Base-by-base conservation (phyloP, 805 yeast species). In the Sugiyamaella chiloensis region DNA sequence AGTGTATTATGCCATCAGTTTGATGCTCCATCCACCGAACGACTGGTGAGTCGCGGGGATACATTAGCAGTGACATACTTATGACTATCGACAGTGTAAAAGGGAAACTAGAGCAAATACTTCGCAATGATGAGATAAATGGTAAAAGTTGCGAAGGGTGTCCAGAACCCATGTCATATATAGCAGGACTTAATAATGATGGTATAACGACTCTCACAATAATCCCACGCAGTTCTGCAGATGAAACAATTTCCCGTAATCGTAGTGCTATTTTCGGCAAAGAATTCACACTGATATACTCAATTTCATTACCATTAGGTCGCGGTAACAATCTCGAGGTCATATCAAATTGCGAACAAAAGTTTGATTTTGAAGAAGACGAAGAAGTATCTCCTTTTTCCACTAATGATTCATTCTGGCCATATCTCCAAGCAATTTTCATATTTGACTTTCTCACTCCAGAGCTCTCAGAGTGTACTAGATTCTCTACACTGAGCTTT, bases 391-490 rank as follows among this genome's bases (percentile, higher is more conserved):
- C 37, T n/a, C 5, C 16, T 24, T 14, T 64, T 5, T 34, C 35
- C 8, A 52, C 46, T 59, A 55, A 14, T 17, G 54, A 62, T 44
- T 60, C 56, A 47, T 54, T 39, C 46, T 72, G 66, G 0, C 91
- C 93, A 60, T 90, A 90, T 59, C 97, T 77, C 98, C 98, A 90
- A 1, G 98, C 97, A 56, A 90, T 90, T 61, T 83, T 86, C 74
- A 90, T 69, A 54, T 83, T 20, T 40, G 44, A 23, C 21, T 35
- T 3, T 32, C 19, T 17, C 2, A 31, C 37, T 11, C 29, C 24
- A 9, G 23, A 30, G 9, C 41, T 30, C 14, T 7, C 29, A 43
- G 49, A 47, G 41, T 24, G 43, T 2, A 79, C 65, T 58, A 84
- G 60, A 60, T 86, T 86, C 24, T 83, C 78, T 2, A 85, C 91